Conservation (phyloP, 768 basidiomycete species). For the Pleurotus cornucopiae region DNA sequence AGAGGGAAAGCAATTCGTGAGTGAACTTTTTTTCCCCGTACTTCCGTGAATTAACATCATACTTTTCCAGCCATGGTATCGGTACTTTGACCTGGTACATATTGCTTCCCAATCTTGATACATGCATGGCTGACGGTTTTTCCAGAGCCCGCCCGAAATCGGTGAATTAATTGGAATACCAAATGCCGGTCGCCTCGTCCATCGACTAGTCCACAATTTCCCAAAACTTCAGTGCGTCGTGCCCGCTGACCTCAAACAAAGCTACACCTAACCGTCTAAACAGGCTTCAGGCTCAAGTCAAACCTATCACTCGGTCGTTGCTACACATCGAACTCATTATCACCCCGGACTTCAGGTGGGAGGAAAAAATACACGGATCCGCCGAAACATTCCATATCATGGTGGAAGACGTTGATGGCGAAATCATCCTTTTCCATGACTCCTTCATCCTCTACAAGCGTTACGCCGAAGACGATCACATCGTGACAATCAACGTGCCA, state of each 20-base stretch:
- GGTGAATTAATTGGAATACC: slow-evolving; percentile 93
- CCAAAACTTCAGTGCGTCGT: slow-evolving; percentile 80
- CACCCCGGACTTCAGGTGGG: slow-evolving; percentile 98
- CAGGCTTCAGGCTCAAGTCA: slow-evolving; percentile 91
- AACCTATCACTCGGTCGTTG: slow-evolving; percentile 92
- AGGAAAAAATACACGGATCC: slow-evolving; percentile 85
- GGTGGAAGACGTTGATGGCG: slow-evolving; percentile 97
- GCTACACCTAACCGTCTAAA: neutral
- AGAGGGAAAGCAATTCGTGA: slow-evolving; percentile 94
- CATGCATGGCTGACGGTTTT: neutral
- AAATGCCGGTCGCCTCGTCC: slow-evolving; percentile 88
- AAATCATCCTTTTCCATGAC: slow-evolving; percentile 94
- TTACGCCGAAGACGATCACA: slow-evolving; percentile 92
- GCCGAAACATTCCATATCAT: slow-evolving; percentile 91
- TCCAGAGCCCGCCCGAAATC: slow-evolving; percentile 77
- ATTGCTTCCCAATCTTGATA: neutral
- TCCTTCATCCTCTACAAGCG: slow-evolving; percentile 87
- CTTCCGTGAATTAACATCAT: neutral
- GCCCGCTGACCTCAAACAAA: neutral
- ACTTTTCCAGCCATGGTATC: slow-evolving; percentile 76
- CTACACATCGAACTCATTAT: slow-evolving; percentile 92
- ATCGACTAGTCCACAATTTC: slow-evolving; percentile 93
- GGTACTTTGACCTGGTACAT: slow-evolving; percentile 85
- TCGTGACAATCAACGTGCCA: slow-evolving; percentile 89
- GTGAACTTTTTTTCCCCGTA: slow-evolving; percentile 2